phyloP scores from a whole-genome alignment of 768 basidiomycete genomes.

The Lactifluus echinatus region DNA sequence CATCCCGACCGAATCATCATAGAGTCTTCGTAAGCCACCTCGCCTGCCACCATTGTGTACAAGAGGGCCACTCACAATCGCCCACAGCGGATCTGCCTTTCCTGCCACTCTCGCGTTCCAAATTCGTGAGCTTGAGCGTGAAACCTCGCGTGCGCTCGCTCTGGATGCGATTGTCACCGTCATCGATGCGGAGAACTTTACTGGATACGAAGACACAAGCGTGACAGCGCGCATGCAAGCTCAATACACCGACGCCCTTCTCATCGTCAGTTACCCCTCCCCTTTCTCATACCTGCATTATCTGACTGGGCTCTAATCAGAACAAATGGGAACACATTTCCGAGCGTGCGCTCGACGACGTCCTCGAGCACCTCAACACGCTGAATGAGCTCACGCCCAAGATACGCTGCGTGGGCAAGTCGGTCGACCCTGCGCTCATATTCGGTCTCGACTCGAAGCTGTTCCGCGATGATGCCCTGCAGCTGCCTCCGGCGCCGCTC shows the following conservation, averaged over 20 bases:
- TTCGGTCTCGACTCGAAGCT: constrained; percentile 89
- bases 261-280: constrained; percentile 49
- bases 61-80: background rate
- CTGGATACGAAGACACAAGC: constrained; percentile 86
- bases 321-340: constrained; percentile 89
- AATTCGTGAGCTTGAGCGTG: constrained; percentile 79
- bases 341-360: constrained; percentile 69
- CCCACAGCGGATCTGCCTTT: constrained; percentile 78
- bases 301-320: constrained; percentile 27
- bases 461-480: constrained; percentile 34
- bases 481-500: background rate
- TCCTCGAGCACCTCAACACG: constrained; percentile 81
- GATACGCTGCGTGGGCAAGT: constrained; percentile 54
- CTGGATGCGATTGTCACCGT: constrained; percentile 91
- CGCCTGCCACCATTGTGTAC: background rate
- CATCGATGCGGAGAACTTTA: constrained; percentile 85
- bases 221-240: constrained; percentile 92
- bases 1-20: constrained; percentile 88
- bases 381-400: constrained; percentile 89
- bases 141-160: constrained; percentile 65
- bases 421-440: constrained; percentile 69
- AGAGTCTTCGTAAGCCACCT: constrained; percentile 75
- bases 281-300: background rate
- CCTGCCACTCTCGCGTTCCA: constrained; percentile 94
- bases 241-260: constrained; percentile 87